Conservation (phyloP, 768 basidiomycete species). For the Mycena floridula region DNA sequence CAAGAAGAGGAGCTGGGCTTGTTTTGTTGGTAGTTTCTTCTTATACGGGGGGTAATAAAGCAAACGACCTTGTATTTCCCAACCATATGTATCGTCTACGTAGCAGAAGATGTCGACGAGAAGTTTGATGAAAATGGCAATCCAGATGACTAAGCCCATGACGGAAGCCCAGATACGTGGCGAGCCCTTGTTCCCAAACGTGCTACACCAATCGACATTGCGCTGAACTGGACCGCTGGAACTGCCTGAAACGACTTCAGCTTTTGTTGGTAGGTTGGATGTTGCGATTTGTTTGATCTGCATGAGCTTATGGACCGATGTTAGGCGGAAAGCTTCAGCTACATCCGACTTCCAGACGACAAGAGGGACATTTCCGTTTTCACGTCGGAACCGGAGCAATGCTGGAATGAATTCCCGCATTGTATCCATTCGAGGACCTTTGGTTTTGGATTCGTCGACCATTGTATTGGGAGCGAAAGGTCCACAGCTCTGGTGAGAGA, state of each 20-base stretch:
- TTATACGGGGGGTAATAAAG: neutral
- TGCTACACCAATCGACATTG: neutral
- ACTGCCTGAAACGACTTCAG: neutral
- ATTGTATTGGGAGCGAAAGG: neutral
- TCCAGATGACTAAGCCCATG: constrained; percentile 2
- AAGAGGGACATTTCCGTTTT: neutral
- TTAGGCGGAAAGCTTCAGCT: neutral
- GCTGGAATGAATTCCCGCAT: neutral
- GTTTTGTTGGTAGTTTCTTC: neutral
- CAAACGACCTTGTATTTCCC: neutral
- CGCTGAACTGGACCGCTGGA: neutral
- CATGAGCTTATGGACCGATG: neutral
- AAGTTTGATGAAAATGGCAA: neutral
- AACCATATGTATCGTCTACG: neutral
- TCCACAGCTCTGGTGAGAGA: neutral
- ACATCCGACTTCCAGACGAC: neutral
- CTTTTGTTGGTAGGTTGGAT: neutral
- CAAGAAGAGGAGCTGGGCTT: constrained; percentile 3
- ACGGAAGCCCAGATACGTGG: constrained; percentile 1
- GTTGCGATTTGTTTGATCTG: neutral
- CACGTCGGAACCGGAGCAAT: neutral
- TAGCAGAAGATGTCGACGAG: constrained; percentile 1
- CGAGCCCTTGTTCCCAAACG: neutral
- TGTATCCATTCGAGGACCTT: neutral
- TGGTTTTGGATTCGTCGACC: neutral